phyloP scores from a whole-genome alignment of 192 early-diverging fungal species.

The Spizellomyces sp. region DNA sequence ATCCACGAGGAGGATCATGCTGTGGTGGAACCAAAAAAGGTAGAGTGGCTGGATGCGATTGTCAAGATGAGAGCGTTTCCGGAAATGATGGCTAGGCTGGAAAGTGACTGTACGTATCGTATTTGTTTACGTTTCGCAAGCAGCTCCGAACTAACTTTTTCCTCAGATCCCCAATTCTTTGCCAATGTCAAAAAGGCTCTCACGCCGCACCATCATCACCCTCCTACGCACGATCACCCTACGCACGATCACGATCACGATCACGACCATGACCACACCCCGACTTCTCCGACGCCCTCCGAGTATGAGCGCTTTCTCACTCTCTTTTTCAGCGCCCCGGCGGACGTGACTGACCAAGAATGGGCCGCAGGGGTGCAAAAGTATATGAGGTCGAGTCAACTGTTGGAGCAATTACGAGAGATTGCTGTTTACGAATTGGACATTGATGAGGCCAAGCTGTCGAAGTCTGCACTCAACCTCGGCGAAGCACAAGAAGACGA shows the following conservation, averaged over 20 bases:
- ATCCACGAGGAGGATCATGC: neutral
- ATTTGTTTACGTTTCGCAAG: neutral
- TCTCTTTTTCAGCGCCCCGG: conserved; percentile 18
- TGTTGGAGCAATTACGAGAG: conserved; percentile 25
- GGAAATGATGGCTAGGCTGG: conserved; percentile 27
- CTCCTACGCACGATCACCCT: neutral
- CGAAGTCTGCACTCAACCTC: neutral
- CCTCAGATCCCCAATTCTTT: conserved; percentile 26
- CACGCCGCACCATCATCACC: neutral
- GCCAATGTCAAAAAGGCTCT: conserved; percentile 27
- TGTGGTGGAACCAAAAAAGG: neutral
- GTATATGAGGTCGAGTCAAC: conserved; percentile 7
- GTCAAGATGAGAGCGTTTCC: conserved; percentile 26
- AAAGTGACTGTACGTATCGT: conserved; percentile 15
- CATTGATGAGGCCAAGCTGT: conserved; percentile 19
- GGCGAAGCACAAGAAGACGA: neutral
- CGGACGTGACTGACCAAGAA: conserved; percentile 12
- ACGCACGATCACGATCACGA: neutral
- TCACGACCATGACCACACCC: neutral
- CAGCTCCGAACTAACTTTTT: neutral
- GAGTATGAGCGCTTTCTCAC: conserved; percentile 24
- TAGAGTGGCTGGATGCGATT: conserved; percentile 17
- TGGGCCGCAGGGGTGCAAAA: conserved; percentile 22
- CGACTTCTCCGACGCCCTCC: neutral
- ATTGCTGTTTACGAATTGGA: conserved; percentile 29